Percentiles rank a stretch among this genome's conserved stretches.
Conservation (phyloP, 2,329 filamentous ascomycete species). For the Epichloe scottii region DNA sequence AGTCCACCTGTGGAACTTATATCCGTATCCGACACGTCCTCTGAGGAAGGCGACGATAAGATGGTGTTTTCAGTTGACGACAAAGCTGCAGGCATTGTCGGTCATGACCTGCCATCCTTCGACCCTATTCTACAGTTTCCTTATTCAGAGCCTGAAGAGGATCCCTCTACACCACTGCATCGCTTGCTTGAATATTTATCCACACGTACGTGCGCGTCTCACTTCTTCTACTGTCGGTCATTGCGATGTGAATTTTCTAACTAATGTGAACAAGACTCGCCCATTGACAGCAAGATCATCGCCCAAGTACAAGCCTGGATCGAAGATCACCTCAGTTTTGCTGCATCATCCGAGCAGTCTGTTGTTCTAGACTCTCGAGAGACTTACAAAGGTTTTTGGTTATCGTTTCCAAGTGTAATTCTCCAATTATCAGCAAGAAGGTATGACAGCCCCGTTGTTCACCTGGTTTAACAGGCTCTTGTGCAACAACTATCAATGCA, state of each 20-base stretch:
- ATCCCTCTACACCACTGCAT: constrained; percentile 19
- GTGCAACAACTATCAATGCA: background rate
- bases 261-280: constrained; percentile 20
- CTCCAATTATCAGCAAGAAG: constrained; percentile 20
- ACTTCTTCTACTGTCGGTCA: background rate
- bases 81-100: constrained; percentile 14
- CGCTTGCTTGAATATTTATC: constrained; percentile 25
- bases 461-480: background rate
- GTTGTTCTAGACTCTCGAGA: constrained; percentile 30
- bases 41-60: constrained; percentile 12
- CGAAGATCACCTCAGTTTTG: constrained; percentile 31
- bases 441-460: constrained; percentile 20
- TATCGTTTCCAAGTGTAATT: constrained; percentile 36
- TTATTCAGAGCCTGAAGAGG: constrained; percentile 23
- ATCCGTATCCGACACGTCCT: constrained; percentile 21
- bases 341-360: constrained; percentile 20
- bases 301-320: constrained; percentile 37
- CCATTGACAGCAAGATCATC: constrained; percentile 32
- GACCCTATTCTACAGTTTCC: constrained; percentile 38
- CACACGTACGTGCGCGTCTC: constrained; percentile 13
- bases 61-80: constrained; percentile 22
- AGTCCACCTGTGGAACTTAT: constrained; percentile 34
- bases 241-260: background rate
- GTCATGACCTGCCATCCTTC: constrained; percentile 10
- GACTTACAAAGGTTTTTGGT: constrained; percentile 38